Percentiles rank a stretch among this genome's conserved stretches.
phyloP scores from a whole-genome alignment of 768 basidiomycete genomes.

The Amanita muscaria region DNA sequence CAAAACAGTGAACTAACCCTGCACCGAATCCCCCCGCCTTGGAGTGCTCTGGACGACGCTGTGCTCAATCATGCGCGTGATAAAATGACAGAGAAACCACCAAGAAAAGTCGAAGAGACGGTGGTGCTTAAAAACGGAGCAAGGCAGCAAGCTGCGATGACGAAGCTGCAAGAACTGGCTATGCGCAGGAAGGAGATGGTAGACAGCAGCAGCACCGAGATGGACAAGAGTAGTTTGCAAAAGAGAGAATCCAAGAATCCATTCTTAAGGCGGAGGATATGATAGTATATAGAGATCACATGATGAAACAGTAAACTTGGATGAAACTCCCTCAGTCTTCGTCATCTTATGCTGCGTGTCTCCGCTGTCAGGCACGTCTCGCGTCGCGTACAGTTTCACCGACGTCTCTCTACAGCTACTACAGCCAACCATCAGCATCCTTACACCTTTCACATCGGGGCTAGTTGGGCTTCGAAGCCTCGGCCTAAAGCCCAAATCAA shows the following conservation, averaged over 20 bases:
- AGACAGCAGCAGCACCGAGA: not conserved
- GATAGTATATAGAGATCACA: no score
- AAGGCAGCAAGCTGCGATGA: not conserved
- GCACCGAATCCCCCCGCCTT: constrained; percentile 30
- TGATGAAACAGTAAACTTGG: not conserved
- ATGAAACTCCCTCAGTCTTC: not conserved
- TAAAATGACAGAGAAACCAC: not conserved
- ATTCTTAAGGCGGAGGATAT: not conserved
- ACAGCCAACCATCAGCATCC: constrained; percentile 24
- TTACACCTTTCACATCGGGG: constrained; percentile 69
- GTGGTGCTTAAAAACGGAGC: constrained; percentile 1
- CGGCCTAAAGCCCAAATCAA: constrained; percentile 22
- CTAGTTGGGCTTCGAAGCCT: constrained; percentile 74
- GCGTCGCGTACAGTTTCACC: constrained; percentile 1
- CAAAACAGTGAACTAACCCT: constrained; percentile 21
- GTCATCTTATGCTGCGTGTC: not conserved
- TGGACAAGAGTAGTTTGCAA: not conserved
- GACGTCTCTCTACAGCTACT: constrained; percentile 5
- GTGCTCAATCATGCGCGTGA: not conserved
- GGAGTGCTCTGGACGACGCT: constrained; percentile 20
- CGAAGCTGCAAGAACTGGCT: constrained; percentile 1
- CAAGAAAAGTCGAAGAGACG: not conserved
- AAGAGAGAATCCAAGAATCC: constrained; percentile 2
- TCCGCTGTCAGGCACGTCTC: not conserved
- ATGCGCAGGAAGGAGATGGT: not conserved